Percentiles rank a stretch among this genome's conserved stretches.
These are phyloP conservation scores for Thermochaetoides dissita DNA, from an alignment of 2,329 filamentous ascomycete genomes.

Conservation along the genomic window DNA sequence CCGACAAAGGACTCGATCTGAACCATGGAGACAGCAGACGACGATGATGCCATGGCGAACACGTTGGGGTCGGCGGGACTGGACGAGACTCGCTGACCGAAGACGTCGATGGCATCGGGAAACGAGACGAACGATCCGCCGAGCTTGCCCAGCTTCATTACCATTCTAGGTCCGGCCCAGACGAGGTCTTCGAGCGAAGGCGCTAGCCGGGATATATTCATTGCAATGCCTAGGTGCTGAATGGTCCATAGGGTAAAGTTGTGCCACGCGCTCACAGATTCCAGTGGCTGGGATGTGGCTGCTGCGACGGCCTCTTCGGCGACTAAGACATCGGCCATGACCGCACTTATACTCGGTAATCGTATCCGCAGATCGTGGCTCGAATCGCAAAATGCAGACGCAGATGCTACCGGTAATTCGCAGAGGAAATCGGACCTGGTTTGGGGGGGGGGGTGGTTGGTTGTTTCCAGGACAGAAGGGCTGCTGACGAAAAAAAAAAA, in stretches of 20 bases:
- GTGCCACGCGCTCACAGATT: conserved; percentile 33
- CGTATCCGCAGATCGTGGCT: too few species aligned
- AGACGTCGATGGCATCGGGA: conserved; percentile 45
- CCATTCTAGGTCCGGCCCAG: conserved; percentile 54
- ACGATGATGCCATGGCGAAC: conserved; percentile 17
- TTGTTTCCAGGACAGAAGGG: too few species aligned
- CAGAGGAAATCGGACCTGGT: too few species aligned
- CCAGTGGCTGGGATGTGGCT: conserved; percentile 20
- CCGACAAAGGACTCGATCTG: conserved; percentile 20
- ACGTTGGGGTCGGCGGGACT: conserved; percentile 36
- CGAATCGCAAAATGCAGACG: too few species aligned
- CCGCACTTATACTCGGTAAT: too few species aligned
- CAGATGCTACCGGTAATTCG: too few species aligned
- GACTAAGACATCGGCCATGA: too few species aligned
- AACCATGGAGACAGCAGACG: conserved; percentile 28
- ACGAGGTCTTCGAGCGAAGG: conserved; percentile 57
- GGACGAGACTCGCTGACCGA: conserved; percentile 45
- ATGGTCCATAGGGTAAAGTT: conserved; percentile 42
- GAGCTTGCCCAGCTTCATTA: conserved; percentile 52
- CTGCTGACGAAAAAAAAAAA: too few species aligned
- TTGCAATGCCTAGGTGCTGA: conserved; percentile 27
- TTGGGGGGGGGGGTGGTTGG: too few species aligned
- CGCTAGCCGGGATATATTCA: conserved; percentile 44
- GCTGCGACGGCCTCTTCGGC: conserved; percentile 10
- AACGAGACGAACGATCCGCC: conserved; percentile 44